Base-by-base conservation (phyloP, 1,284 basidiomycete genomes). In the Puccinia brachypodii region DNA sequence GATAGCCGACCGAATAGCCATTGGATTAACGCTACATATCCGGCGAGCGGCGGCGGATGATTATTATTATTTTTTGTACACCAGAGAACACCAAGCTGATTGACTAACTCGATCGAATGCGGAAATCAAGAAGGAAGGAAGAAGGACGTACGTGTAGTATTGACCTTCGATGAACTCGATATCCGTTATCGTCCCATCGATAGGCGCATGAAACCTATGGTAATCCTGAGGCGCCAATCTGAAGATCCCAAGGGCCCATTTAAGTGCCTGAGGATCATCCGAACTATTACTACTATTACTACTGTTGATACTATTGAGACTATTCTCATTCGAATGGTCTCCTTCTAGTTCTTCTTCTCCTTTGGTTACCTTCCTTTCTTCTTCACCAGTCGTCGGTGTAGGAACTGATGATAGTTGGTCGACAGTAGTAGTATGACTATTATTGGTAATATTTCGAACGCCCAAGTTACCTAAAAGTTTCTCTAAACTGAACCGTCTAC, bases 151-250 rank as follows among this genome's bases (percentile, higher is more conserved):
- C 76, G 83, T 83, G 58, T 83, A 83, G 82, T 87, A 87, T 72
- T 86, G 85, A 11, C 87, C 87, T 14, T 84, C 84, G 60, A 87
- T 85, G 53, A 82, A 84, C 2, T 83, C 81, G 3, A 84, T 82
- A 11, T 82, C 79, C 33, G 85, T 85, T 0, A 87, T 83, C 9
- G 76, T 82, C 1, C 94, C 96, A 83, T 94, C 92, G 25, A 96
- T 94, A 0, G 95, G 95, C 0, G 91, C 92, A 86, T 98, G 96
- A 89, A 96, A 98, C 0, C 96, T 92, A 87, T 99, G 96, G 85
- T 99, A 99, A 86, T 97, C 95, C 86, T 81, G 95, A 0, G 95
- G 95, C 0, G 95, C 95, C n/a, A 98, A 89, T 56, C 80, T 58
- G 53, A 82, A 82, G 40, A 82, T 82, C 2, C 50, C 62, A n/a